Evolutionary conservation across 1,284 basidiomycete species (phyloP).

Genomic region (Cutaneotrichosporon sp.): DNA sequence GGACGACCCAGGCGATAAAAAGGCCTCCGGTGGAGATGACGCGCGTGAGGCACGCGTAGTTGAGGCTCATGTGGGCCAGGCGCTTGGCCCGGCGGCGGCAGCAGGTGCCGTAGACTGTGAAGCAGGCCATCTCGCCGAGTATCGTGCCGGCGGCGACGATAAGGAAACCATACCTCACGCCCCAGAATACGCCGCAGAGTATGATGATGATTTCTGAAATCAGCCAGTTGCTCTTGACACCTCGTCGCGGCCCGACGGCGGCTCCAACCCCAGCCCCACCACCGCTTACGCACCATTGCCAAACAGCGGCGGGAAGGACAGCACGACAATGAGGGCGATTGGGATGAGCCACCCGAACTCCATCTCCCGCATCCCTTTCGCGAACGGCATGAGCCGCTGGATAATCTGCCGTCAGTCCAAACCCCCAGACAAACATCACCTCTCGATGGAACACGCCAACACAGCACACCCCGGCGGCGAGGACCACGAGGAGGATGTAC

Average conservation of each 20-base stretch:
- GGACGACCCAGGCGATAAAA: constrained; percentile 37
- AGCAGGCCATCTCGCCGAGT: constrained; percentile 42
- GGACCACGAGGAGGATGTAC: constrained; percentile 19
- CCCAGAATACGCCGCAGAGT: constrained; percentile 46
- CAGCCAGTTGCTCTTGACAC: not conserved
- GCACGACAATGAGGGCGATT: constrained; percentile 41
- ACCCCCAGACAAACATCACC: constrained; percentile 11
- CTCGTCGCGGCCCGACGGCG: too few species aligned
- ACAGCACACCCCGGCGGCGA: constrained; percentile 20
- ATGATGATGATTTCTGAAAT: constrained; percentile 35
- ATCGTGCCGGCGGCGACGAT: constrained; percentile 39
- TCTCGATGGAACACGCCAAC: constrained; percentile 33
- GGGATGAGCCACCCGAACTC: constrained; percentile 41
- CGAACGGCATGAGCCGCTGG: constrained; percentile 27
- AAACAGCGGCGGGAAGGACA: constrained; percentile 49
- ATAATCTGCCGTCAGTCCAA: constrained; percentile 21
- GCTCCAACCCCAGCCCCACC: not conserved
- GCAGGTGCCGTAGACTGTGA: constrained; percentile 44
- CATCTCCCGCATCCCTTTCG: constrained; percentile 16
- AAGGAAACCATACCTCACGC: constrained; percentile 41
- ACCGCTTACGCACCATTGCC: constrained; percentile 41
- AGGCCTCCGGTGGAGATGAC: constrained; percentile 44
- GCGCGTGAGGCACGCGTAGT: constrained; percentile 44
- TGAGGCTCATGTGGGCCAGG: constrained; percentile 40
- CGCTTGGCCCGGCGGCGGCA: constrained; percentile 35